Evolutionary conservation across 345 rosid genomes (phyloP).

Genomic region (Schrenkiella parvula): DNA sequence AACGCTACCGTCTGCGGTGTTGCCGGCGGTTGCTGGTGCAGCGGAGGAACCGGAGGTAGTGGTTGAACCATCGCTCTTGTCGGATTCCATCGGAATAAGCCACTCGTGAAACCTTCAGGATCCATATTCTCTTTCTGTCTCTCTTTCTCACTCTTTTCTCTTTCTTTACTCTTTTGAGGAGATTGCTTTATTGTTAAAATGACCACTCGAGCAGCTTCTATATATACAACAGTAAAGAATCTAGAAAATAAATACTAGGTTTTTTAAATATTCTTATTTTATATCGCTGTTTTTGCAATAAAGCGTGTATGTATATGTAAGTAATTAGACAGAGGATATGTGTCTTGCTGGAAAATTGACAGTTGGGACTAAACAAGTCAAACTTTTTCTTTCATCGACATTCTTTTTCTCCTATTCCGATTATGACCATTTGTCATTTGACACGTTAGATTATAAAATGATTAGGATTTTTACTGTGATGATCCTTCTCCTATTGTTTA

Average conservation of each 20-base stretch:
- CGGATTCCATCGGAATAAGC: constrained; percentile 82
- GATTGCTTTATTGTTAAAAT: constrained; percentile 25
- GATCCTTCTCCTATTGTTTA: neutral
- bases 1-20: constrained; percentile 35
- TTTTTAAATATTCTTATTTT: constrained; percentile 9
- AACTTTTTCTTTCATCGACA: constrained; percentile 31
- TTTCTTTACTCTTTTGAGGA: constrained; percentile 8
- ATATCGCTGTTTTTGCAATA: constrained; percentile 10
- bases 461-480: constrained; percentile 20
- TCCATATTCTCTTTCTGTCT: constrained; percentile 41
- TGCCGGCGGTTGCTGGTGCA: constrained; percentile 21
- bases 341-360: constrained; percentile 41
- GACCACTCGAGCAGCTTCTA: constrained; percentile 23
- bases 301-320: neutral
- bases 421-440: constrained; percentile 17
- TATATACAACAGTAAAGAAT: constrained; percentile 34
- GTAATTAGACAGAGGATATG: neutral
- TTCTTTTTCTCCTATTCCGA: constrained; percentile 4
- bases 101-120: constrained; percentile 71
- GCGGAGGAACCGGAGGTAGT: constrained; percentile 36
- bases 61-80: constrained; percentile 38
- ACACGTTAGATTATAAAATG: constrained; percentile 33
- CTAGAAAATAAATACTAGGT: constrained; percentile 23
- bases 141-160: neutral
- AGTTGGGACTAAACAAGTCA: constrained; percentile 51